phyloP scores from a whole-genome alignment of 768 basidiomycete genomes.

The Asterophora parasitica region DNA sequence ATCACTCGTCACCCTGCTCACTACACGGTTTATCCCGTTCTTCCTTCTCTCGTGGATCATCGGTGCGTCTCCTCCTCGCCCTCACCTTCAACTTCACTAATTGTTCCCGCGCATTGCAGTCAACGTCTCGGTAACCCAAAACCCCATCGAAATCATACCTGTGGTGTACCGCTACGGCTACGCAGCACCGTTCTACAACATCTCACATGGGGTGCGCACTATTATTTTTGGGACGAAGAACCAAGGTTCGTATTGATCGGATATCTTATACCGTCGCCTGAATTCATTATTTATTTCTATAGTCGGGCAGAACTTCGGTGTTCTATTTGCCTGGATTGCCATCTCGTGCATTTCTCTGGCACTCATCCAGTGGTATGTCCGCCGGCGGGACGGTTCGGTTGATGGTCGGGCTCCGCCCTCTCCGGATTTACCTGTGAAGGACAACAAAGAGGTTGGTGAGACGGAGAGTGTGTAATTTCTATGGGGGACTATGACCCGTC shows the following conservation, averaged over 20 bases:
- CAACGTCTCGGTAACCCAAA: constrained; percentile 45
- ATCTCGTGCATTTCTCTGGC: constrained; percentile 47
- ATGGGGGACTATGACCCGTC: too few species aligned
- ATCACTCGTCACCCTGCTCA: constrained; percentile 45
- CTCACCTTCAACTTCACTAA: not conserved
- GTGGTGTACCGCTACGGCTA: constrained; percentile 48
- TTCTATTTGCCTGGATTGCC: constrained; percentile 44
- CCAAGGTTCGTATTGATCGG: constrained; percentile 29
- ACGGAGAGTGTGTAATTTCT: too few species aligned
- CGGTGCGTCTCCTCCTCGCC: constrained; percentile 21
- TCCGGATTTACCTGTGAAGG: too few species aligned
- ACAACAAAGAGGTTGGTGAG: too few species aligned
- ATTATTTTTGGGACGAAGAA: constrained; percentile 53
- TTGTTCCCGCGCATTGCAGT: constrained; percentile 22
- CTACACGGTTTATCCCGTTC: constrained; percentile 36
- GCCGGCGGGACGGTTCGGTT: constrained; percentile 1
- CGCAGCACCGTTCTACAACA: constrained; percentile 58
- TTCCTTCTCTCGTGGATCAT: constrained; percentile 55
- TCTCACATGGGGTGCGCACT: constrained; percentile 47
- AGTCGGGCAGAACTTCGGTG: constrained; percentile 53
- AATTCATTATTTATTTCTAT: not conserved
- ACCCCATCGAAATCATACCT: constrained; percentile 46
- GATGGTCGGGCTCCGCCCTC: not conserved
- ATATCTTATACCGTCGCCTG: not conserved
- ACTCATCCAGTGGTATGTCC: constrained; percentile 37